Conservation (phyloP, 768 basidiomycete genomes). For the Tricholoma hemisulphureum region DNA sequence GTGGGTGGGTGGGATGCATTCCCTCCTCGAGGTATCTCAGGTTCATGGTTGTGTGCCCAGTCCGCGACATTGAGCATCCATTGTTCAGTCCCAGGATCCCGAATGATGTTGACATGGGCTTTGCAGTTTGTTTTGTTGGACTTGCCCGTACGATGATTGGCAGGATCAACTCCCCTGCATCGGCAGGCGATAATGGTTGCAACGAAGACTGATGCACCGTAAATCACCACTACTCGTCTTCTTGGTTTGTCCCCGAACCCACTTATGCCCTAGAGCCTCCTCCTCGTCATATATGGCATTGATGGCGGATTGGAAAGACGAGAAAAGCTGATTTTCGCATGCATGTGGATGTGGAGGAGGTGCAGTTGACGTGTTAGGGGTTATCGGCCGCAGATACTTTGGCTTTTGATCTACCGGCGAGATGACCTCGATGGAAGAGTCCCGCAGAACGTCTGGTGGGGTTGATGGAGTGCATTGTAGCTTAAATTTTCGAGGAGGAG, state of each 20-base stretch:
- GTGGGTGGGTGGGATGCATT: conserved; percentile 15
- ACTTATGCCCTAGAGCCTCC: conserved; percentile 15
- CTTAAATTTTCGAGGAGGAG: too few relatives aligned
- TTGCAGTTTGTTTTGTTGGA: conserved; percentile 16
- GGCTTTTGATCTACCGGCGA: too few relatives aligned
- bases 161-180: conserved; percentile 14
- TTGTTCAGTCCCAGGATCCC: neutral
- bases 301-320: conserved; percentile 6
- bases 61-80: conserved; percentile 15
- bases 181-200: conserved; percentile 13
- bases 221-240: neutral
- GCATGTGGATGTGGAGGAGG: neutral
- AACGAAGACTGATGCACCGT: conserved; percentile 17
- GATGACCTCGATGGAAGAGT: too few relatives aligned
- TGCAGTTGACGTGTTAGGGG: too few relatives aligned
- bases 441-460: too few relatives aligned
- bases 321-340: conserved; percentile 1
- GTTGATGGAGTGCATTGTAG: too few relatives aligned
- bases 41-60: conserved; percentile 27
- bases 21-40: conserved; percentile 19
- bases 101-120: conserved; percentile 23
- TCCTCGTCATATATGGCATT: conserved; percentile 10
- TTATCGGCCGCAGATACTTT: too few relatives aligned
- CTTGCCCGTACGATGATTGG: conserved; percentile 6
- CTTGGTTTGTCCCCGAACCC: conserved; percentile 17